phyloP scores from a whole-genome alignment of 2,329 filamentous ascomycete species.

The Ophiostoma australiae region DNA sequence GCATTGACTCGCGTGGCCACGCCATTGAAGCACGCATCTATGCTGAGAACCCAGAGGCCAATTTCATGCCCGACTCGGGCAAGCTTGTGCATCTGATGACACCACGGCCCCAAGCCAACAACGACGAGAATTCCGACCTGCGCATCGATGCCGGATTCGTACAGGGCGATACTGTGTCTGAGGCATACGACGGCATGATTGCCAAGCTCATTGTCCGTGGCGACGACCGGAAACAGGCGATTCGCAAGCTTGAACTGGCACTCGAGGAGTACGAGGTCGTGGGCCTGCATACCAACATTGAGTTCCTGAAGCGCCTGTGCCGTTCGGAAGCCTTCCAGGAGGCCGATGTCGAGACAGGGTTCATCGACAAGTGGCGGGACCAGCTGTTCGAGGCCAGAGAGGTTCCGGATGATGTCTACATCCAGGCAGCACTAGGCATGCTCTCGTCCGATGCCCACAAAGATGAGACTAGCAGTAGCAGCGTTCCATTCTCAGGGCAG shows the following conservation, averaged over 20 bases:
- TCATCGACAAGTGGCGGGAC: conserved; percentile 81
- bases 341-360: conserved; percentile 91
- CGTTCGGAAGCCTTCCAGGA: conserved; percentile 73
- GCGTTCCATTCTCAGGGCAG: conserved; percentile 28
- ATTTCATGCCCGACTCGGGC: conserved; percentile 92
- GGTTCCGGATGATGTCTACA: conserved; percentile 68
- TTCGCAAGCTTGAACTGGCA: conserved; percentile 75
- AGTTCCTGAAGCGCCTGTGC: conserved; percentile 88
- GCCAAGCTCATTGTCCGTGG: conserved; percentile 93
- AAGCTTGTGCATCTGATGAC: conserved; percentile 77
- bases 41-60: conserved; percentile 85
- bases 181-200: conserved; percentile 98
- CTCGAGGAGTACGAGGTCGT: conserved; percentile 88
- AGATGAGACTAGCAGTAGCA: conserved; percentile 26
- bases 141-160: conserved; percentile 92
- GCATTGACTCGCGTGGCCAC: conserved; percentile 71
- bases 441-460: conserved; percentile 44
- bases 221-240: conserved; percentile 68
- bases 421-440: conserved; percentile 79
- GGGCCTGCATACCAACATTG: conserved; percentile 89
- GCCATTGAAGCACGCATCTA: conserved; percentile 97
- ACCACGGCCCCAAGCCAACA: conserved; percentile 41
- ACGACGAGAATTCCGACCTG: conserved; percentile 56
- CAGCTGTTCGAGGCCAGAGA: conserved; percentile 66
- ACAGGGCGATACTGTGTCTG: conserved; percentile 84